These are phyloP conservation scores for Amanita rimosa DNA, from an alignment of 768 basidiomycete species.

Conservation along the genomic window DNA sequence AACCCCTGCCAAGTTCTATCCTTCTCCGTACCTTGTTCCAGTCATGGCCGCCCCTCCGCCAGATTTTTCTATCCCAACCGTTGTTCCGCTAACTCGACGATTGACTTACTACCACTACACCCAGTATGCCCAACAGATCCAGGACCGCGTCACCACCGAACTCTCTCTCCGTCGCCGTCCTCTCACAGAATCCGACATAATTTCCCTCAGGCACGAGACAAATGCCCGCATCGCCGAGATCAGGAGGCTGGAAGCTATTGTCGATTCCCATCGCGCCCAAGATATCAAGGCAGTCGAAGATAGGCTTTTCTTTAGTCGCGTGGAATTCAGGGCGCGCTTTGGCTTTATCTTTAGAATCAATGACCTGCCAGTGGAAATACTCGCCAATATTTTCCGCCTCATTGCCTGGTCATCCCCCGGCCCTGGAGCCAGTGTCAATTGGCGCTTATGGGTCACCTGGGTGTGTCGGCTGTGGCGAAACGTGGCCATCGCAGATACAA, in stretches of 20 bases:
- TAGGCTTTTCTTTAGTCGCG: constrained; percentile 20
- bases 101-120: neutral
- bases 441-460: constrained; percentile 43
- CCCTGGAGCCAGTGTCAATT: constrained; percentile 21
- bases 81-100: neutral
- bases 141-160: neutral
- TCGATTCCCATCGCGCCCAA: neutral
- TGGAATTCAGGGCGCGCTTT: constrained; percentile 20
- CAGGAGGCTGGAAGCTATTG: neutral
- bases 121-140: neutral
- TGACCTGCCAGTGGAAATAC: constrained; percentile 55
- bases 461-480: constrained; percentile 47
- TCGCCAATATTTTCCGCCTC: constrained; percentile 51
- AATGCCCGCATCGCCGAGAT: constrained; percentile 6
- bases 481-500: constrained; percentile 33
- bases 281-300: constrained; percentile 14
- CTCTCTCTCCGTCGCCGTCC: neutral
- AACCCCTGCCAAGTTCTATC: neutral
- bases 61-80: neutral
- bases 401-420: constrained; percentile 40
- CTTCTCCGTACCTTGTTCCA: neutral
- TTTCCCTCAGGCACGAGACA: constrained; percentile 9
- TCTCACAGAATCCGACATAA: constrained; percentile 10
- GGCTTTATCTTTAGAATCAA: constrained; percentile 41
- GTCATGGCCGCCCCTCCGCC: neutral